Percentiles rank a stretch among this genome's conserved stretches.
These are phyloP conservation scores for Colletotrichum higginsianum DNA, from an alignment of 2,329 filamentous ascomycete species.

Conservation along the genomic window DNA sequence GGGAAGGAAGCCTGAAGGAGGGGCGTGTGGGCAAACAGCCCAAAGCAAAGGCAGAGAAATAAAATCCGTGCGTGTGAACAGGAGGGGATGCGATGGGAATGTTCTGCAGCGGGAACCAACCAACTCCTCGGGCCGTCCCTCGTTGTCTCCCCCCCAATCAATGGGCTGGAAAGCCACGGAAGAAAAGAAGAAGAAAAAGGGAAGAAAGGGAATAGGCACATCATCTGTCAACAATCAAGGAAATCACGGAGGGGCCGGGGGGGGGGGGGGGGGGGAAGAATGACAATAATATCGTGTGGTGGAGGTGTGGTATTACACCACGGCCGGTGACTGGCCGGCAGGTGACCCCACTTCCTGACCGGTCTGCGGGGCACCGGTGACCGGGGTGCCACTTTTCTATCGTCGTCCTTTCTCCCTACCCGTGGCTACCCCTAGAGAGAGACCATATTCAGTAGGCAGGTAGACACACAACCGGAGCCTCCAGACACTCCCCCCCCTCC, in stretches of 20 bases:
- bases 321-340: slow-evolving; percentile 39
- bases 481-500: not conserved
- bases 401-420: not conserved
- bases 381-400: slow-evolving; percentile 28
- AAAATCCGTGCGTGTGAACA: no score
- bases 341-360: slow-evolving; percentile 40
- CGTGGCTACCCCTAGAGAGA: not conserved
- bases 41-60: not conserved
- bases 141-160: not conserved
- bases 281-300: not conserved
- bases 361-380: slow-evolving; percentile 40
- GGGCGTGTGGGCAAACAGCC: not conserved
- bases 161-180: not conserved
- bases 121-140: slow-evolving; percentile 14
- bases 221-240: slow-evolving; percentile 27
- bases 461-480: slow-evolving; percentile 6
- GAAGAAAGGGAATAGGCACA: not conserved
- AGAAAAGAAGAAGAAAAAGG: slow-evolving; percentile 5
- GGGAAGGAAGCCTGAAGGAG: not conserved
- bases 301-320: slow-evolving; percentile 26
- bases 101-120: slow-evolving; percentile 15
- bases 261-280: not conserved
- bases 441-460: not conserved
- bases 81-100: not conserved
- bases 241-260: not conserved